A percentile compares a stretch with the other conserved stretches of the same genome.
These are phyloP conservation scores for Bothriochloa decipiens DNA, from an alignment of 176 grass and related monocot species.

Conservation along the genomic window DNA sequence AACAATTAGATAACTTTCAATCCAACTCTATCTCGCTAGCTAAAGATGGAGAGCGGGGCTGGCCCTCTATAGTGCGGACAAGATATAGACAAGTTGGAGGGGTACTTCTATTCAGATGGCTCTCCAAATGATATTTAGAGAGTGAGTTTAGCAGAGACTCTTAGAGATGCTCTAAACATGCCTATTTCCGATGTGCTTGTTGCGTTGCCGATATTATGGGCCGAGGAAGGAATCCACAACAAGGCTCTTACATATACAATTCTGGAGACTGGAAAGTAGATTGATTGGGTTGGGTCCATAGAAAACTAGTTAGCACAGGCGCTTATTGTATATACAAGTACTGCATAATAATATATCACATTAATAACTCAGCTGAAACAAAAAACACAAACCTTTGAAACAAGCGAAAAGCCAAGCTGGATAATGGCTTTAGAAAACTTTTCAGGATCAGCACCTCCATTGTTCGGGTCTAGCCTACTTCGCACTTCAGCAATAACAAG, in stretches of 20 bases:
- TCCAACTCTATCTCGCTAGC: neutral
- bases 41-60: neutral
- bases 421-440: constrained; percentile 77
- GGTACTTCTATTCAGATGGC: neutral
- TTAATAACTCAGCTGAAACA: neutral
- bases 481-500: constrained; percentile 95
- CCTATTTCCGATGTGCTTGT: neutral
- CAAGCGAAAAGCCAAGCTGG: constrained; percentile 81
- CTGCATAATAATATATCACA: constrained; percentile 7
- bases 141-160: neutral
- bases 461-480: constrained; percentile 92
- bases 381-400: constrained; percentile 66
- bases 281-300: neutral
- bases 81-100: neutral
- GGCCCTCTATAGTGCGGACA: too few relatives aligned
- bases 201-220: neutral
- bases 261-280: neutral
- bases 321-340: constrained; percentile 19
- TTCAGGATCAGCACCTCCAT: constrained; percentile 82
- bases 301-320: neutral
- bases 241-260: neutral
- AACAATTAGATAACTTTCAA: neutral
- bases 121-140: neutral
- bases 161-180: neutral
- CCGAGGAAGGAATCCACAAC: neutral